Evolutionary conservation across 2,329 filamentous ascomycete genomes (phyloP).

Genomic region (Colletotrichum limetticola): DNA sequence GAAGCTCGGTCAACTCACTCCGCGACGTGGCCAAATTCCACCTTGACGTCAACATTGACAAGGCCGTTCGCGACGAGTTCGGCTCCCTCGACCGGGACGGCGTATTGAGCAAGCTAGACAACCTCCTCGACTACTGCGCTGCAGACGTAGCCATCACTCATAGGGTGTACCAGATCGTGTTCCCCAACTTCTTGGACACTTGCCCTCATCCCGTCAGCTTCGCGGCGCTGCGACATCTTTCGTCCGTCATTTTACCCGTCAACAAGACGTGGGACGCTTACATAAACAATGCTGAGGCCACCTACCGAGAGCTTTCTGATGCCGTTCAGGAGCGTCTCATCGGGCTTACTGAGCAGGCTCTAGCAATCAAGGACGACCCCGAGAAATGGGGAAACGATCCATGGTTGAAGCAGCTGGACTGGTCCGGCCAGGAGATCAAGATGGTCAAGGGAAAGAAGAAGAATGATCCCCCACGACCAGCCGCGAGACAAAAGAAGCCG

Average conservation of each 20-base stretch:
- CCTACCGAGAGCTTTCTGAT: conserved; percentile 79
- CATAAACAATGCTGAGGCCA: conserved; percentile 83
- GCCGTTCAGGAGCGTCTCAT: conserved; percentile 82
- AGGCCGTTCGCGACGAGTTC: conserved; percentile 87
- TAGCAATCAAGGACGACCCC: conserved; percentile 76
- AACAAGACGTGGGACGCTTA: conserved; percentile 90
- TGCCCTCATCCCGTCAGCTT: conserved; percentile 99
- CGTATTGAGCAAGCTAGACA: conserved; percentile 77
- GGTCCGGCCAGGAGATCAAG: conserved; percentile 91
- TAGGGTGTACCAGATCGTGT: conserved; percentile 91
- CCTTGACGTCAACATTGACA: conserved; percentile 90
- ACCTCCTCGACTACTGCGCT: conserved; percentile 92
- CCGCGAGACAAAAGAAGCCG: conserved; percentile 88
- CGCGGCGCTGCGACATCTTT: conserved; percentile 90
- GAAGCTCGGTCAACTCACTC: conserved; percentile 94
- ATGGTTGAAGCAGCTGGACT: conserved; percentile 94
- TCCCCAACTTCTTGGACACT: conserved; percentile 86
- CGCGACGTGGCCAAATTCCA: conserved; percentile 97
- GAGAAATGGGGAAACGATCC: conserved; percentile 82
- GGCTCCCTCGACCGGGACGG: conserved; percentile 80
- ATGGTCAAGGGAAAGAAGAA: conserved; percentile 95
- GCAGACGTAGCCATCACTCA: conserved; percentile 95
- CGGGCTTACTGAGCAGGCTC: conserved; percentile 78
- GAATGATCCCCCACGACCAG: conserved; percentile 79
- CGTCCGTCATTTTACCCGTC: conserved; percentile 90